Conservation (phyloP, 1,284 basidiomycete genomes). For the Coriolopsis trogii region DNA sequence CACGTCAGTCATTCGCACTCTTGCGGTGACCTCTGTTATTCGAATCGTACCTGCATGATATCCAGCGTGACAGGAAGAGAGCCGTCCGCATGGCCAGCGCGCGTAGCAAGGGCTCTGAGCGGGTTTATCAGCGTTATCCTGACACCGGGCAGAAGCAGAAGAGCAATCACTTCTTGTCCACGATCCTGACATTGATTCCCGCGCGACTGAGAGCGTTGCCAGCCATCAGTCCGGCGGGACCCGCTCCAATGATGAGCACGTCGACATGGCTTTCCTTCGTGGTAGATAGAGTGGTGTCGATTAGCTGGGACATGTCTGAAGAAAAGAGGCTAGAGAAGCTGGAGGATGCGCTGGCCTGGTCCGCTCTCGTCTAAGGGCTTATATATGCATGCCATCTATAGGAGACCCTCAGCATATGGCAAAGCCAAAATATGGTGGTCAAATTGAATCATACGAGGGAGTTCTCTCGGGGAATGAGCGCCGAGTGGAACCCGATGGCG, state of each 20-base stretch:
- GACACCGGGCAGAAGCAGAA: neutral
- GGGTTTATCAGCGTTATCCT: neutral
- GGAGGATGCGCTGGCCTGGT: no score
- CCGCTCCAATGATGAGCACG: slow-evolving; percentile 59
- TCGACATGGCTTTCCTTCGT: slow-evolving; percentile 42
- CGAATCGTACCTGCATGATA: slow-evolving; percentile 60
- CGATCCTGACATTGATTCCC: slow-evolving; percentile 62
- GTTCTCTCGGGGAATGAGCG: no score
- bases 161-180: slow-evolving; percentile 60
- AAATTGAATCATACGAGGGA: no score
- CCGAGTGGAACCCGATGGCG: no score
- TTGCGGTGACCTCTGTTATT: neutral
- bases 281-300: no score
- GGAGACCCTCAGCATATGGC: no score
- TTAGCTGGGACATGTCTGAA: no score
- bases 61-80: slow-evolving; percentile 80
- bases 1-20: neutral
- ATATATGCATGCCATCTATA: no score
- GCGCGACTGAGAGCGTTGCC: slow-evolving; percentile 63
- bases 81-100: slow-evolving; percentile 78
- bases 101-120: slow-evolving; percentile 55
- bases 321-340: no score
- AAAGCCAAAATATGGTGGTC: no score
- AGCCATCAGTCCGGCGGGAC: slow-evolving; percentile 65
- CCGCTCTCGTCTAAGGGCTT: no score